These are phyloP conservation scores for Lactarius sp. DNA, from an alignment of 768 basidiomycete species.

Conservation along the genomic window DNA sequence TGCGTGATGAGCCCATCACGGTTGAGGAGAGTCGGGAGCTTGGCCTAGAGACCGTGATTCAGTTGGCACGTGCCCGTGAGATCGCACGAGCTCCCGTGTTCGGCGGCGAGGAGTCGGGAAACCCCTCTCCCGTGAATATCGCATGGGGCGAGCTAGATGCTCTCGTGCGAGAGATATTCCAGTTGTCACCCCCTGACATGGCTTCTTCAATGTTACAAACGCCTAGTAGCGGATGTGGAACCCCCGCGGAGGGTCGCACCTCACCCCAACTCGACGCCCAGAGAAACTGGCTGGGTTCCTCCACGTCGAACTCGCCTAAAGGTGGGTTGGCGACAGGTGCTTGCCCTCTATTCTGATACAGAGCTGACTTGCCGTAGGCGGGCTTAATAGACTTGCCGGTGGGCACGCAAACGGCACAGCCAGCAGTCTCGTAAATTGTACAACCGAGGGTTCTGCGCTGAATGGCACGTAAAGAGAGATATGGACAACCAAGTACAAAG, in stretches of 20 bases:
- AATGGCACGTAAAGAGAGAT: not conserved
- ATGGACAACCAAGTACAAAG: not conserved
- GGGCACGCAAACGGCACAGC: not conserved
- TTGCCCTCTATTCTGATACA: not conserved
- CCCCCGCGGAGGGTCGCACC: not conserved
- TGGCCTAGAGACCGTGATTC: conserved; percentile 50
- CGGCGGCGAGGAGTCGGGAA: not conserved
- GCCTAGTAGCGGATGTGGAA: not conserved
- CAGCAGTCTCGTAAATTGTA: not conserved
- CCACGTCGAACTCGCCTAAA: not conserved
- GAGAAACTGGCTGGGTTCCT: not conserved
- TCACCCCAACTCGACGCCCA: conserved; percentile 5
- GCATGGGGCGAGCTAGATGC: conserved; percentile 4
- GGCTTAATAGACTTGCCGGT: not conserved
- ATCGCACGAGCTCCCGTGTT: conserved; percentile 12
- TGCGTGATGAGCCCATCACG: conserved; percentile 46
- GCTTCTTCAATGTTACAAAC: not conserved
- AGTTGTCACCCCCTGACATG: not conserved
- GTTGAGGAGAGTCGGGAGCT: conserved; percentile 51
- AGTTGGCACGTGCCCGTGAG: conserved; percentile 51
- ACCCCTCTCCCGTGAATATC: not conserved
- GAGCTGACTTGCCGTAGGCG: conserved; percentile 5
- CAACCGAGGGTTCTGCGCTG: not conserved
- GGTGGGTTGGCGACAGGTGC: conserved; percentile 15
- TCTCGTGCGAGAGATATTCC: conserved; percentile 16